Evolutionary conservation across 2,329 filamentous ascomycete species (phyloP).

Genomic region (Neurospora crassa): DNA sequence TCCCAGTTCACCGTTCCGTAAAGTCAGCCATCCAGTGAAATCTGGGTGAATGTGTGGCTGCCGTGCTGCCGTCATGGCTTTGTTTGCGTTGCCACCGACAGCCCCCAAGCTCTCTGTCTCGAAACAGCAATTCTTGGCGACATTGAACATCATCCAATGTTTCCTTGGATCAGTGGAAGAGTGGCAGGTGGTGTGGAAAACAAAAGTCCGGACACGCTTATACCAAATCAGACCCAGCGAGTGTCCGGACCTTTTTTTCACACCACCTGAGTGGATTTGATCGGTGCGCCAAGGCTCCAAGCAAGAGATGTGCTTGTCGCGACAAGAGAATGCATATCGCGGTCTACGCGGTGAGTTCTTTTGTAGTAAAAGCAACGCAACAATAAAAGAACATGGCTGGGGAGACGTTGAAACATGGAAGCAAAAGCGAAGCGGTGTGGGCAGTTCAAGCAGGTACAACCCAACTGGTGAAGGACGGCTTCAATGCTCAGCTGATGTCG

Average conservation of each 20-base stretch:
- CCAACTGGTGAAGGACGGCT: background rate
- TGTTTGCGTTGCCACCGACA: background rate
- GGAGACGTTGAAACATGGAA: background rate
- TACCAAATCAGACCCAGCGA: too few relatives aligned
- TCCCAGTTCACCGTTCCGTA: background rate
- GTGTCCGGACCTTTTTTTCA: too few relatives aligned
- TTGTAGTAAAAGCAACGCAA: background rate
- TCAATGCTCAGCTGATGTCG: background rate
- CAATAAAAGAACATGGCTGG: background rate
- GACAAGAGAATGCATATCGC: background rate
- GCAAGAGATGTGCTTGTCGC: background rate
- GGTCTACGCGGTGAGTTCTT: background rate
- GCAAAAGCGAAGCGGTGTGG: background rate
- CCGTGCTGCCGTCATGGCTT: background rate
- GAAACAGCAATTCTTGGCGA: background rate
- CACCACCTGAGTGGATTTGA: too few relatives aligned
- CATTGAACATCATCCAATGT: background rate
- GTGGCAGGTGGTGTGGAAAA: background rate
- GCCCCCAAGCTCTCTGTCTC: background rate
- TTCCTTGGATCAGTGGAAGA: background rate
- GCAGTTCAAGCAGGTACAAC: background rate
- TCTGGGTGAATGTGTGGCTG: background rate
- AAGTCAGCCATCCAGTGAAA: background rate
- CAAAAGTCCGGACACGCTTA: too few relatives aligned
- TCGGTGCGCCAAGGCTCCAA: background rate